Evolutionary conservation across 345 rosid genomes (phyloP).

Genomic region (Gossypium australe): DNA sequence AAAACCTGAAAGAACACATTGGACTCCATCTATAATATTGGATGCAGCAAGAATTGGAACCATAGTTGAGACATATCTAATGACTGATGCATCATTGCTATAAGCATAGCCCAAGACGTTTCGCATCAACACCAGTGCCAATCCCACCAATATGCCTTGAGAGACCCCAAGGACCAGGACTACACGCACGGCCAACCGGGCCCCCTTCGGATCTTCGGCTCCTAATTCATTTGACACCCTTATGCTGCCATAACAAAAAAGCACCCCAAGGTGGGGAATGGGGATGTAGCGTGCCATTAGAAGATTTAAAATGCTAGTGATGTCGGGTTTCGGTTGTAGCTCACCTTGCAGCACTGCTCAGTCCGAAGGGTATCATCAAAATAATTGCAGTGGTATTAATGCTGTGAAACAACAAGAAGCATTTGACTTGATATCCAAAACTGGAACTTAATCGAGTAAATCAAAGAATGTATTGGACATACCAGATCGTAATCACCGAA

Average conservation of each 20-base stretch:
- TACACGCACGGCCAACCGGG: slow-evolving; percentile 16
- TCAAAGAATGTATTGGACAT: background rate
- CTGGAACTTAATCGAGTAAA: background rate
- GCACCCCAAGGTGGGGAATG: background rate
- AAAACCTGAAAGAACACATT: slow-evolving; percentile 45
- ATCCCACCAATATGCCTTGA: slow-evolving; percentile 15
- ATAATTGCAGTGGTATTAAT: background rate
- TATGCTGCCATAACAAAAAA: slow-evolving; percentile 15
- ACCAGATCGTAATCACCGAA: slow-evolving; percentile 9
- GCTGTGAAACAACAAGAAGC: background rate
- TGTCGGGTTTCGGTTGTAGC: background rate
- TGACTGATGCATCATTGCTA: slow-evolving; percentile 30
- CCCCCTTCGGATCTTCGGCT: slow-evolving; percentile 19
- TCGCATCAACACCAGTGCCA: slow-evolving; percentile 5
- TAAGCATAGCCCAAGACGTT: slow-evolving; percentile 12
- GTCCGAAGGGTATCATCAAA: slow-evolving; percentile 17
- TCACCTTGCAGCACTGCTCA: slow-evolving; percentile 11
- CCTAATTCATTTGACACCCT: slow-evolving; percentile 34
- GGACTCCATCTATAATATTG: slow-evolving; percentile 35
- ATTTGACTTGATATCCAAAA: background rate
- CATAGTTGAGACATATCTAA: slow-evolving; percentile 28
- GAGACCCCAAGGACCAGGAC: slow-evolving; percentile 4
- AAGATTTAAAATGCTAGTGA: too few species aligned
- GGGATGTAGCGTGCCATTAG: too few species aligned
- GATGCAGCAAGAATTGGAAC: slow-evolving; percentile 31